Percentiles rank a stretch among this genome's conserved stretches.
Evolutionary conservation across 2,329 filamentous ascomycete species (phyloP).

Genomic region (Phialophora tarda): DNA sequence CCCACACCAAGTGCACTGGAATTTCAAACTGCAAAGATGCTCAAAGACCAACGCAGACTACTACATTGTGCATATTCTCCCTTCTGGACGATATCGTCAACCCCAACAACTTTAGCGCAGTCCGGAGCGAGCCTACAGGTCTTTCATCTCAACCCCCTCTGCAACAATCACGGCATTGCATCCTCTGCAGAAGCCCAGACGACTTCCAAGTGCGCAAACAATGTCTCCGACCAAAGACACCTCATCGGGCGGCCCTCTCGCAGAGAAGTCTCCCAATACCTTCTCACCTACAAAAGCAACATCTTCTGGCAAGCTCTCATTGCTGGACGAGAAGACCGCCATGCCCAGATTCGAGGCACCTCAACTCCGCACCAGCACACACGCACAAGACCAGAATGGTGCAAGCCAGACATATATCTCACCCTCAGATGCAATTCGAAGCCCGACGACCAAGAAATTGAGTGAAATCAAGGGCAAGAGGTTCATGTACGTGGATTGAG

Average conservation of each 20-base stretch:
- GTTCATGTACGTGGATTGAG: slow-evolving; percentile 43
- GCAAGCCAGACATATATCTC: slow-evolving; percentile 50
- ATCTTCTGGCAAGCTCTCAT: slow-evolving; percentile 12
- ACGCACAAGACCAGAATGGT: slow-evolving; percentile 4
- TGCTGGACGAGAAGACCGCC: slow-evolving; percentile 16
- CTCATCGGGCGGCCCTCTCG: slow-evolving; percentile 13
- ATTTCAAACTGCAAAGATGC: neutral
- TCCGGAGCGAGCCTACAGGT: neutral
- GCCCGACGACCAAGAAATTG: slow-evolving; percentile 57
- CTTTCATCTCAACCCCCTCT: neutral
- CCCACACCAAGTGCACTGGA: neutral
- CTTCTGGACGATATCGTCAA: neutral
- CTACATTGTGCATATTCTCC: neutral
- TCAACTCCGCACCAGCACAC: neutral
- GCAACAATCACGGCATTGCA: neutral
- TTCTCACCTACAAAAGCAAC: slow-evolving; percentile 30
- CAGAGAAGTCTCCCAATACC: slow-evolving; percentile 31
- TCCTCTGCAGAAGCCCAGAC: neutral
- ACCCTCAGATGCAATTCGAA: slow-evolving; percentile 57
- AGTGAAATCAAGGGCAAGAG: slow-evolving; percentile 57
- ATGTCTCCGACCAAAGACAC: slow-evolving; percentile 31
- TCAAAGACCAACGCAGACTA: no score
- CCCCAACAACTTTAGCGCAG: neutral
- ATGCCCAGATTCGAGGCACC: slow-evolving; percentile 25
- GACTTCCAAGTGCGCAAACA: neutral